phyloP scores from a whole-genome alignment of 257 asterid species.

The Dorcoceras hygrometricum region DNA sequence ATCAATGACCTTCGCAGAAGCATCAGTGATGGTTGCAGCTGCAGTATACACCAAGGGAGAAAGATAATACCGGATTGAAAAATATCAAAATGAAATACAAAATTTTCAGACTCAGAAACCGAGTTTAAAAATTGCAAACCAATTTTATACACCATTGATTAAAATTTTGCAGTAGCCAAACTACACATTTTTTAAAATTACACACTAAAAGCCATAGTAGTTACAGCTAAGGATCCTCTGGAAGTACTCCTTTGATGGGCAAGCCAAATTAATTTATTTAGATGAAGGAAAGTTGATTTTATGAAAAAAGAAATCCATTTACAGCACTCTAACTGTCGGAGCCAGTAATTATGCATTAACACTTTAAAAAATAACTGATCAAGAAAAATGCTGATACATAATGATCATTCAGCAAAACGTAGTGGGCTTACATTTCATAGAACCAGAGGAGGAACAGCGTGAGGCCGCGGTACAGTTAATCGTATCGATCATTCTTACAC shows the following conservation, averaged over 20 bases:
- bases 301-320: not conserved
- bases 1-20: conserved; percentile 65
- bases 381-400: not conserved
- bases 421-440: conserved; percentile 28
- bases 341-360: not conserved
- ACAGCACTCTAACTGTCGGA: not conserved
- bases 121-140: not conserved
- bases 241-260: not conserved
- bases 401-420: not conserved
- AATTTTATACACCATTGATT: not conserved
- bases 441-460: conserved; percentile 29
- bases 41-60: conserved; percentile 24
- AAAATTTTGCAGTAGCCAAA: not conserved
- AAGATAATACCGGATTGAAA: not conserved
- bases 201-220: not conserved
- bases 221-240: not conserved
- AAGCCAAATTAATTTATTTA: not conserved
- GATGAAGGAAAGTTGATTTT: not conserved
- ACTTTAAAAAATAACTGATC: not conserved
- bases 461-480: conserved; percentile 22
- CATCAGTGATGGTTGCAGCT: conserved; percentile 55
- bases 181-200: not conserved
- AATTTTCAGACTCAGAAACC: no score
- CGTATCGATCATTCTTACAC: conserved; percentile 15
- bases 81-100: not conserved